Conservation (phyloP, 2,329 filamentous ascomycete species). For the Xylaria digitata region DNA sequence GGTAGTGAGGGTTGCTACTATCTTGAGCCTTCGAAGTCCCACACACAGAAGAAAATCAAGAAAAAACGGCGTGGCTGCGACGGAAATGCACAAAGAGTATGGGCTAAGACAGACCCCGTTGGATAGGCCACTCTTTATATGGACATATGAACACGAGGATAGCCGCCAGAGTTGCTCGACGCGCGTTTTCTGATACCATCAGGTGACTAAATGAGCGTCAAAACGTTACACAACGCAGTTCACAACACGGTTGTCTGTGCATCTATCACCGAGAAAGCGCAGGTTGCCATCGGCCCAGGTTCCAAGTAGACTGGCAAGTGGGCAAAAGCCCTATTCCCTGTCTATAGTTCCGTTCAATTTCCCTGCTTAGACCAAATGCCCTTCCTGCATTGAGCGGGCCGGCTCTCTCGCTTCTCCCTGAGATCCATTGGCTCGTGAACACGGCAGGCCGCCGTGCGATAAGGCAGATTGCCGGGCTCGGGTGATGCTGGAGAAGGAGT, state of each 20-base stretch:
- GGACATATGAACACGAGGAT: not conserved
- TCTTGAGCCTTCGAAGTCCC: not conserved
- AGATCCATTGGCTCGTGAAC: conserved; percentile 34
- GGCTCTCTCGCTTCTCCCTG: conserved; percentile 32
- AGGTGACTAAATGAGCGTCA: conserved; percentile 8
- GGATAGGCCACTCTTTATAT: not conserved
- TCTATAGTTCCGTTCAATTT: not conserved
- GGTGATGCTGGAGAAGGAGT: conserved; percentile 23
- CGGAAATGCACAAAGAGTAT: not conserved
- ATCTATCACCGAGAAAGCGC: not conserved
- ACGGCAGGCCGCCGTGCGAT: conserved; percentile 33
- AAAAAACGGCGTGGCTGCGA: not conserved
- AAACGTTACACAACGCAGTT: not conserved
- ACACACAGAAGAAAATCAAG: not conserved
- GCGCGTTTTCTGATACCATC: not conserved
- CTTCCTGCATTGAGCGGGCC: conserved; percentile 22
- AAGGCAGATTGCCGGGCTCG: conserved; percentile 35
- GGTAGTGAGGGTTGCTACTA: no score
- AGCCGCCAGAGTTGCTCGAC: not conserved
- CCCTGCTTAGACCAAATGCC: not conserved
- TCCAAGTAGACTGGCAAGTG: conserved; percentile 2
- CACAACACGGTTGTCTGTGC: not conserved
- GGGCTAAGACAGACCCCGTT: not conserved
- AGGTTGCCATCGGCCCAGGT: not conserved
- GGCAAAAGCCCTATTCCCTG: not conserved